Conservation (phyloP, 2,329 filamentous ascomycete genomes). For the Pseudodiploospora longispora region DNA sequence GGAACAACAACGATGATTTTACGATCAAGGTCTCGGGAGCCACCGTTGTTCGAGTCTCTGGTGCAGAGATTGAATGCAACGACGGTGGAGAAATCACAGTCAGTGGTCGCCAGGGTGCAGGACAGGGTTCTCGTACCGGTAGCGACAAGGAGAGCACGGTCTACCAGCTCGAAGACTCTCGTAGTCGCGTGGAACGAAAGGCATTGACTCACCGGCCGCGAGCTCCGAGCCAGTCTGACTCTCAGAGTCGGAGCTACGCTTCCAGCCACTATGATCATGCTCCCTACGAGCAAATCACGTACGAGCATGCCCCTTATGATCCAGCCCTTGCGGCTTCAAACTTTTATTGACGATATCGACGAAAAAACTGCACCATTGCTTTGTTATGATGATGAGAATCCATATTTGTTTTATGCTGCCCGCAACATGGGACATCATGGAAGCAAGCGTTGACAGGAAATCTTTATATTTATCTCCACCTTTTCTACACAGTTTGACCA, state of each 20-base stretch:
- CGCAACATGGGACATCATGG: conserved; percentile 5
- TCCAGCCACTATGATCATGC: conserved; percentile 10
- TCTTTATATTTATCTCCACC: neutral
- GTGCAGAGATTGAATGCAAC: conserved; percentile 49
- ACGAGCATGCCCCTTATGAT: conserved; percentile 19
- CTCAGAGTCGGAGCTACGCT: conserved; percentile 28
- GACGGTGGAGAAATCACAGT: conserved; percentile 55
- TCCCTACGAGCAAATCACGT: conserved; percentile 3
- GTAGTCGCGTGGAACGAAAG: conserved; percentile 34
- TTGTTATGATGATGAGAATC: conserved; percentile 9
- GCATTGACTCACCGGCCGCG: conserved; percentile 36
- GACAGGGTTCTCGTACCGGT: conserved; percentile 27
- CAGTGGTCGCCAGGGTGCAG: conserved; percentile 22
- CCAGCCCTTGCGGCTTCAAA: conserved; percentile 18
- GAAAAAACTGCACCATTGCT: conserved; percentile 20
- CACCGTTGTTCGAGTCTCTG: conserved; percentile 47
- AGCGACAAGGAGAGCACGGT: conserved; percentile 45
- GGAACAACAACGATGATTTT: conserved; percentile 48
- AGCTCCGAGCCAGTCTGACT: conserved; percentile 42
- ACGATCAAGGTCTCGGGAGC: conserved; percentile 53
- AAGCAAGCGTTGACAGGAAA: conserved; percentile 10
- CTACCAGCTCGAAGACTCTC: conserved; percentile 39
- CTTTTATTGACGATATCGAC: conserved; percentile 23
- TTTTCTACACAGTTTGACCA: neutral
- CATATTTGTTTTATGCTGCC: conserved; percentile 13